These are phyloP conservation scores for Lepidium sativum DNA, from an alignment of 345 rosid genomes.

Conservation along the genomic window DNA sequence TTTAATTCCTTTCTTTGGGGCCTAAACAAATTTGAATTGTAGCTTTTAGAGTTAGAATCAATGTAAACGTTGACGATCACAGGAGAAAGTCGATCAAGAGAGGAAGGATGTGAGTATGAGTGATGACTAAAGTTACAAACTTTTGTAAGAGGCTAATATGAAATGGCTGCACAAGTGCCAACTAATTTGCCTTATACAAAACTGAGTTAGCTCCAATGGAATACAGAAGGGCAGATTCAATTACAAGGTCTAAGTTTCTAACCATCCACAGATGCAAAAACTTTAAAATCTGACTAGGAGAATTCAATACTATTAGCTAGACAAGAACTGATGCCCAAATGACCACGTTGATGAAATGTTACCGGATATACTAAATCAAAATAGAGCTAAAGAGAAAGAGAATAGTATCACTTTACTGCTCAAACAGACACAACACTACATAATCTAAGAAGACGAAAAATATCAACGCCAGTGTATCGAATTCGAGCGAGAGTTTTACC, in stretches of 20 bases:
- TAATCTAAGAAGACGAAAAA: not conserved
- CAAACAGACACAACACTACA: not conserved
- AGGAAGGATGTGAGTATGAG: not conserved
- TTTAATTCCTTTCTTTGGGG: conserved; percentile 25
- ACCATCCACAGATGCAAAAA: not conserved
- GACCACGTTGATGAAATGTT: not conserved
- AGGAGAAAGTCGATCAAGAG: not conserved
- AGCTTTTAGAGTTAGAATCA: not conserved
- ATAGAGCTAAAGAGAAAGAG: not conserved
- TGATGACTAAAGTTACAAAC: not conserved
- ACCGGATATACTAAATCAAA: not conserved
- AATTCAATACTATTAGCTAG: not conserved
- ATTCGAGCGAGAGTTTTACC: not conserved
- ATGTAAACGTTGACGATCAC: not conserved
- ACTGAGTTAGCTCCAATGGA: not conserved
- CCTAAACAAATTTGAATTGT: not conserved
- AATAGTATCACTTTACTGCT: not conserved
- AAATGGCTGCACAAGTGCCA: not conserved
- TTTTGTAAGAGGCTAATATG: not conserved
- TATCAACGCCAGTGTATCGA: not conserved
- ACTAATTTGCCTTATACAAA: not conserved
- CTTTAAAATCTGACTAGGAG: not conserved
- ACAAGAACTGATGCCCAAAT: not conserved
- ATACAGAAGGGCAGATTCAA: not conserved
- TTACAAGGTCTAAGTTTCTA: not conserved